Evolutionary conservation across 306 rosid species (phyloP), one percentile per base, ranked within the genome.

Genomic region (Clitoria ternatea): DNA sequence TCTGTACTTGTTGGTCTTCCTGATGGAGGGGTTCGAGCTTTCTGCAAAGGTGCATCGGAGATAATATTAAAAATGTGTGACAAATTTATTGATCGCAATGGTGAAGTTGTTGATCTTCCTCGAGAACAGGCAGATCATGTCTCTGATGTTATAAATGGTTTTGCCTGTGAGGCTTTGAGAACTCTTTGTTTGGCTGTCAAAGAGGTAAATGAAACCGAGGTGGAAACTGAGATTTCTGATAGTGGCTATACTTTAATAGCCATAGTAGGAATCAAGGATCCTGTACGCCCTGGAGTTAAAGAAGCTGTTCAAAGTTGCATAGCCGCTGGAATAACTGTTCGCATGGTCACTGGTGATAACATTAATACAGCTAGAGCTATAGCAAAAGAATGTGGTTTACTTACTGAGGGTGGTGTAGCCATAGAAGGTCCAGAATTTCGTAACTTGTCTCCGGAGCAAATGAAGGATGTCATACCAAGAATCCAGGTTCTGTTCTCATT

Each of bases 331-430:
- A 83, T 94, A 76, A 91, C 88, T 7, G 91, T 94, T 45, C 85
- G 99, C 26, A 94, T 94, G 99, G 97, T 94, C 44, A 94, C 99
- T 22, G 99, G 99, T 73, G 99, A 94, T 69, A 94, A 94, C 65
- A 94, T 94, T 48, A 19, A 91, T 79, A 94, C 96, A 14, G 99
- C 99, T 29, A 84, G 23, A 75, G 99, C 99, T 59, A 94, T 94
- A 61, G 99, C 97, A 65, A 85, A 76, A 79, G 99, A 94, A 82
- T 94, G 99, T 76, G 99, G 99, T 70, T 86, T 91, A 62, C 95
- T 94, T 54, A 89, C 99, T 6, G 78, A 73, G 15, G 83, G 24
- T 68, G 99, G 99, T 66, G 5, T 86, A 29, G 97, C 96, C 61
- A 87, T 94, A 36, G 96, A 91, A 66, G 99, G 97, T 64, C 66